Evolutionary conservation across 257 asterid species (phyloP).

Genomic region (Solanum bulbocastanum): DNA sequence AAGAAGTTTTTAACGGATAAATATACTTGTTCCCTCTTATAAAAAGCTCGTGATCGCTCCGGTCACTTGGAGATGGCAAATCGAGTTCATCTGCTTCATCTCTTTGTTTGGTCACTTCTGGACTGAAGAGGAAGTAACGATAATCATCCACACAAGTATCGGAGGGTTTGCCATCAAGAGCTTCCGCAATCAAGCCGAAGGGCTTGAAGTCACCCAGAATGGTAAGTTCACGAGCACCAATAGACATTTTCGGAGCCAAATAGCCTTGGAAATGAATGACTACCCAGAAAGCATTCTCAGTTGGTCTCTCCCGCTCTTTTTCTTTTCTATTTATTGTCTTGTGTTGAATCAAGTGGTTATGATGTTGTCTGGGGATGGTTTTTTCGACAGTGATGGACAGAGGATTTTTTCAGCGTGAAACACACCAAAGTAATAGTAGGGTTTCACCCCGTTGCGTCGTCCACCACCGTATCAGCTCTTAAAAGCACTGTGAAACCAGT

Average conservation of each 20-base stretch:
- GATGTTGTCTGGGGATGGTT: neutral
- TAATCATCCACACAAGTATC: slow-evolving; percentile 26
- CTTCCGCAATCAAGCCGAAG: slow-evolving; percentile 67
- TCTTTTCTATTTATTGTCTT: neutral
- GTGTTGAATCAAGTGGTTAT: neutral
- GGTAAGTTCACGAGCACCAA: slow-evolving; percentile 57
- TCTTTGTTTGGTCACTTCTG: slow-evolving; percentile 42
- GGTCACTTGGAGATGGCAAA: slow-evolving; percentile 22
- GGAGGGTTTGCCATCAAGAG: slow-evolving; percentile 45
- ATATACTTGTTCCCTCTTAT: slow-evolving; percentile 44
- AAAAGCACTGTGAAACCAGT: neutral
- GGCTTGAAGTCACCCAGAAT: slow-evolving; percentile 63
- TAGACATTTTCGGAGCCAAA: slow-evolving; percentile 25
- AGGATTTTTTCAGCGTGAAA: neutral
- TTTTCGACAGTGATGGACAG: neutral
- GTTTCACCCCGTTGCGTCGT: neutral
- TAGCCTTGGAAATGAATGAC: neutral
- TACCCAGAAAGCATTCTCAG: neutral
- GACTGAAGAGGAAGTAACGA: slow-evolving; percentile 59
- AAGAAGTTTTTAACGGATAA: neutral
- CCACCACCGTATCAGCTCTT: neutral
- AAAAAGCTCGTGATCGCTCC: slow-evolving; percentile 74
- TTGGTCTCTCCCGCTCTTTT: neutral
- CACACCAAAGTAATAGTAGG: neutral
- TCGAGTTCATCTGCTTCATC: slow-evolving; percentile 34